Percentiles rank a stretch among this genome's conserved stretches.
Conservation (phyloP, 805 yeast species). For the Sugiyamaella valdiviana region DNA sequence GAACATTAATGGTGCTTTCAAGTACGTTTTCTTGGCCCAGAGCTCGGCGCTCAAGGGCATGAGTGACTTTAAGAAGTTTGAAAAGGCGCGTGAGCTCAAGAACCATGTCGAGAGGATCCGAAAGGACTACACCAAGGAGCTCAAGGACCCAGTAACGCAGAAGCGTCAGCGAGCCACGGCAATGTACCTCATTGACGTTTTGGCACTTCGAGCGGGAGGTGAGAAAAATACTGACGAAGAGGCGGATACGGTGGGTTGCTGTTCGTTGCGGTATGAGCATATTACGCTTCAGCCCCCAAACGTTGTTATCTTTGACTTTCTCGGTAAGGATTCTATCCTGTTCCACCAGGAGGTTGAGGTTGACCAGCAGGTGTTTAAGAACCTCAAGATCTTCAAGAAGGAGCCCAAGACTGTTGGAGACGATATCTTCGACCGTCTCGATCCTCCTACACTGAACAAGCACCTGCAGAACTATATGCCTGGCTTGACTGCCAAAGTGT, state of each 20-base stretch:
- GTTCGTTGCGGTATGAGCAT: conserved; percentile 88
- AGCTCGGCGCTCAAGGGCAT: conserved; percentile 86
- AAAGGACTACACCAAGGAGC: conserved; percentile 59
- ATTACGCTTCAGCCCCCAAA: conserved; percentile 79
- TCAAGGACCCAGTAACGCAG: conserved; percentile 71
- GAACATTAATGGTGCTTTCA: conserved; percentile 73
- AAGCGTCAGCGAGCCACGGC: conserved; percentile 93
- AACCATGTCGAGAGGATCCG: conserved; percentile 67
- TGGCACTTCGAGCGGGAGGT: conserved; percentile 97
- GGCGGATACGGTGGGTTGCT: conserved; percentile 97
- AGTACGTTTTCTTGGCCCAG: conserved; percentile 88
- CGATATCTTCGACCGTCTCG: conserved; percentile 83
- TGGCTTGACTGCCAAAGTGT: conserved; percentile 92
- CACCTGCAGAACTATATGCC: conserved; percentile 86
- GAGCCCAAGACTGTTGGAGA: conserved; percentile 88
- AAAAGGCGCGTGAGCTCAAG: conserved; percentile 82
- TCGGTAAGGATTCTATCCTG: conserved; percentile 93
- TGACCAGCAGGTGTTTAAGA: conserved; percentile 85
- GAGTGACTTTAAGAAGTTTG: conserved; percentile 86
- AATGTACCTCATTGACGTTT: conserved; percentile 82
- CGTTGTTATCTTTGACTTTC: conserved; percentile 79
- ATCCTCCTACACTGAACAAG: conserved; percentile 74
- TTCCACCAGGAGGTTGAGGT: conserved; percentile 90
- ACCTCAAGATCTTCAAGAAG: conserved; percentile 78
- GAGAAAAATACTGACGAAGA: conserved; percentile 94